phyloP scores from a whole-genome alignment of 805 yeast species.

The Suhomyces tanzawaensis region DNA sequence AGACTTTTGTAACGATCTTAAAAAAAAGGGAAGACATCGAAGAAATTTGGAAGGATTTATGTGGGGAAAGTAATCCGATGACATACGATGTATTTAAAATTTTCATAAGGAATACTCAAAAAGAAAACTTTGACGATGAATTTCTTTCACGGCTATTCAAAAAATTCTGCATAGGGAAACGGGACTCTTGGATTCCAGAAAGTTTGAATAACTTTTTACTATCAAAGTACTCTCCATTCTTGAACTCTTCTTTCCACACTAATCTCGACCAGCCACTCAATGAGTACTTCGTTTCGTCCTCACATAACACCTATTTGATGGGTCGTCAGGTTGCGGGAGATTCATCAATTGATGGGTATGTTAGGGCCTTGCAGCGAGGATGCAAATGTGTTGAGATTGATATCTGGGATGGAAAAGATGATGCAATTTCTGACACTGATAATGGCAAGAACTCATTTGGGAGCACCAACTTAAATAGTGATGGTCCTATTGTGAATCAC shows the following conservation, averaged over 20 bases:
- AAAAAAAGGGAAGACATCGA: conserved; percentile 64
- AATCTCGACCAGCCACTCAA: conserved; percentile 55
- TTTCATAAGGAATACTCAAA: conserved; percentile 50
- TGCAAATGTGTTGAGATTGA: conserved; percentile 95
- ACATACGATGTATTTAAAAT: conserved; percentile 18
- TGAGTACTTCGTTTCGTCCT: conserved; percentile 86
- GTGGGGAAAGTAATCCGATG: conserved; percentile 21
- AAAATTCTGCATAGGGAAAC: conserved; percentile 21
- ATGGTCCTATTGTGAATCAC: conserved; percentile 85
- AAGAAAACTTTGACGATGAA: conserved; percentile 35
- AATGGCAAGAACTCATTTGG: conserved; percentile 2
- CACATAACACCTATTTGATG: conserved; percentile 87
- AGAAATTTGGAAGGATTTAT: conserved; percentile 43
- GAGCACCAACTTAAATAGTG: conserved; percentile 14
- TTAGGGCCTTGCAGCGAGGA: conserved; percentile 83
- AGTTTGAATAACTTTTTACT: conserved; percentile 27
- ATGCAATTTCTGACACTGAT: conserved; percentile 12
- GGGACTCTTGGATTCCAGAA: conserved; percentile 18
- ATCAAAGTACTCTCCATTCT: conserved; percentile 29
- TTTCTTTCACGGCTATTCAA: conserved; percentile 27
- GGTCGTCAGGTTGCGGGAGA: conserved; percentile 88
- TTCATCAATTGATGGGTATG: conserved; percentile 87
- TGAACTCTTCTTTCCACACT: conserved; percentile 3
- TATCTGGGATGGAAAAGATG: conserved; percentile 77
- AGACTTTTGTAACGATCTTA: conserved; percentile 64